Percentiles rank a stretch among this genome's conserved stretches.
Conservation (phyloP, 352 stramenopile genomes). For the Phytophthora megakarya region DNA sequence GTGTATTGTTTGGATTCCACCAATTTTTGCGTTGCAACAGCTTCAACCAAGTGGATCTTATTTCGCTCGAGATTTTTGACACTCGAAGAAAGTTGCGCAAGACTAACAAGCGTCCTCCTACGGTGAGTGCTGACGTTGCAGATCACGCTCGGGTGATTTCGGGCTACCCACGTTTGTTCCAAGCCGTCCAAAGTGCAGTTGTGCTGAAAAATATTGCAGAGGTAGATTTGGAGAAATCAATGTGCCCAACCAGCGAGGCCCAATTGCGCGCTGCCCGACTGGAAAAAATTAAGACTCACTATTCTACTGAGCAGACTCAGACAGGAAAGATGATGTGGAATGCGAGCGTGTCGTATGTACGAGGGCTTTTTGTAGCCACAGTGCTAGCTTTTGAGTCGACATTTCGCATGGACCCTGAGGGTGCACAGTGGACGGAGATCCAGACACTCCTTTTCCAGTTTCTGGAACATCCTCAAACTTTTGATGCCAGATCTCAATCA, state of each 20-base stretch:
- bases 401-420: conserved; percentile 28
- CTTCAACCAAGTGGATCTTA: conserved; percentile 77
- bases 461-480: conserved; percentile 9
- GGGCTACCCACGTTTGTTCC: conserved; percentile 63
- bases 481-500: conserved; percentile 23
- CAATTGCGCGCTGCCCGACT: conserved; percentile 52
- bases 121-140: conserved; percentile 39
- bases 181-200: conserved; percentile 57
- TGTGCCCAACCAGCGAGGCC: conserved; percentile 57
- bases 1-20: conserved; percentile 76
- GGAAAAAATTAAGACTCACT: conserved; percentile 58
- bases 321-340: conserved; percentile 21
- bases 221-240: conserved; percentile 64
- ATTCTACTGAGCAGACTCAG: conserved; percentile 31
- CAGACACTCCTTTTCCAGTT: conserved; percentile 34
- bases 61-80: conserved; percentile 78
- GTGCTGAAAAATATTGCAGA: conserved; percentile 63
- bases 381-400: conserved; percentile 61
- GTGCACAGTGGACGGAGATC: conserved; percentile 34
- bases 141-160: conserved; percentile 50
- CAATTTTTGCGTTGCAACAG: conserved; percentile 78
- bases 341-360: conserved; percentile 38
- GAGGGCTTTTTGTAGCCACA: conserved; percentile 54
- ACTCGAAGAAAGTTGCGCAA: conserved; percentile 65
- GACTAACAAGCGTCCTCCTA: conserved; percentile 25